These are phyloP conservation scores for Dioszegia hungarica DNA, from an alignment of 768 basidiomycete species.

Conservation along the genomic window DNA sequence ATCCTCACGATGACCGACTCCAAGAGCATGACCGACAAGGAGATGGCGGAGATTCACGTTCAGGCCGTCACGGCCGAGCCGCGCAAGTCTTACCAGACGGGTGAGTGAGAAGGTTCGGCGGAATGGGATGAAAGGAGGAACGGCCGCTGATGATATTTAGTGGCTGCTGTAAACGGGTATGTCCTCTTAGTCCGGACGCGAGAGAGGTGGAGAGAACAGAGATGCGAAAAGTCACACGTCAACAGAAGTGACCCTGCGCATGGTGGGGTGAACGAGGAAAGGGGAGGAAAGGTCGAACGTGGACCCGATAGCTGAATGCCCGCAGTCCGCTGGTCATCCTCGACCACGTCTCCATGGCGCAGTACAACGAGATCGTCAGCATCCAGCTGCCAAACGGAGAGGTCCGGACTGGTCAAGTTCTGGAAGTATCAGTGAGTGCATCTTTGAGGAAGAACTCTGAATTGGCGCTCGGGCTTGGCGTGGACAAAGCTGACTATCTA, in stretches of 20 bases:
- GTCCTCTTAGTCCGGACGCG: too few relatives aligned
- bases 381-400: conserved; percentile 92
- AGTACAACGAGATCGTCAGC: conserved; percentile 97
- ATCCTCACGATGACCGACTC: conserved; percentile 12
- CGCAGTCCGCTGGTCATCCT: conserved; percentile 85
- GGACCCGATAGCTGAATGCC: background rate
- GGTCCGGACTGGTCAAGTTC: conserved; percentile 91
- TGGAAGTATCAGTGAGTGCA: conserved; percentile 61
- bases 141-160: too few relatives aligned
- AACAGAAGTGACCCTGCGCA: too few relatives aligned
- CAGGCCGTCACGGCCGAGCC: conserved; percentile 40
- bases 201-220: too few relatives aligned
- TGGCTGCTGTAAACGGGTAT: conserved; percentile 95
- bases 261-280: too few relatives aligned
- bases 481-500: conserved; percentile 49
- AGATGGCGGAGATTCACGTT: conserved; percentile 45
- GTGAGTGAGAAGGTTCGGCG: conserved; percentile 11
- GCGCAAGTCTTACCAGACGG: conserved; percentile 35
- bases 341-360: conserved; percentile 95
- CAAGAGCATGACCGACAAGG: conserved; percentile 35
- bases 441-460: background rate
- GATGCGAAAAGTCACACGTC: too few relatives aligned
- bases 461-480: background rate
- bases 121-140: conserved; percentile 1
- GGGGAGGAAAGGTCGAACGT: too few relatives aligned